Base-by-base conservation (phyloP, 768 basidiomycete genomes). In the Amanita pallidorosea region DNA sequence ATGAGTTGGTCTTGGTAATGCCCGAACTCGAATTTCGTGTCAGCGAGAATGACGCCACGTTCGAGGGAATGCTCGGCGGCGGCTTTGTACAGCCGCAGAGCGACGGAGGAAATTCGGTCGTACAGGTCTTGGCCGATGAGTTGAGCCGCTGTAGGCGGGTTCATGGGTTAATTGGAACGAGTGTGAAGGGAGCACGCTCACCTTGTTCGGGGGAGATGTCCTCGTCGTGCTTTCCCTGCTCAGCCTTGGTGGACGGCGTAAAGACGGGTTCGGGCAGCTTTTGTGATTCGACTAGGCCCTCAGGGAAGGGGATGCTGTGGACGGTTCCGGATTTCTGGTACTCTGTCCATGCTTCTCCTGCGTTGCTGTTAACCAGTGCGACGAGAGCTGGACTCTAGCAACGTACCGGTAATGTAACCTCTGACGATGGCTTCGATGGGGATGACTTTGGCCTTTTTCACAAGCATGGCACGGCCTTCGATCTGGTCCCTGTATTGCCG, bases 21-120 rank as follows among this genome's bases (percentile, higher is more conserved):
- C 5, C 96, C 96, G 61, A 99, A 99, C 69, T 98, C 96, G 65
- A 98, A 97, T 65, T 99, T 99, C 36, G 94, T 98, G 66, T 99
- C 95, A 20, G 93, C 96, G 41, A 99, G 83, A 59, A 98, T 96
- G 52, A 98, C 73, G 15, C 91, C 94, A 4, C 81, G 76, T 5
- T 76, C 72, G 23, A 71, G 68, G 7, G 91, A 88, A 59, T 90
- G 79, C 23, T 71, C 76, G 0, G 89, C 81, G 2, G 93, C 94
- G 36, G 79, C 73, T 36, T 70, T 72, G 70, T 91, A 92, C 1
- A 92, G 68, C 52, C 73, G 67, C 5, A 93, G 57, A 1, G 89
- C 75, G 2, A 72, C 70, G 13, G 62, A 53, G n/a, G 84, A 80
- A 45, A 93, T 70, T 45, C 73, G 66, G 15, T 71, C 64, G 56